Conservation (phyloP, 805 yeast species). For the Ogataea corticis region DNA sequence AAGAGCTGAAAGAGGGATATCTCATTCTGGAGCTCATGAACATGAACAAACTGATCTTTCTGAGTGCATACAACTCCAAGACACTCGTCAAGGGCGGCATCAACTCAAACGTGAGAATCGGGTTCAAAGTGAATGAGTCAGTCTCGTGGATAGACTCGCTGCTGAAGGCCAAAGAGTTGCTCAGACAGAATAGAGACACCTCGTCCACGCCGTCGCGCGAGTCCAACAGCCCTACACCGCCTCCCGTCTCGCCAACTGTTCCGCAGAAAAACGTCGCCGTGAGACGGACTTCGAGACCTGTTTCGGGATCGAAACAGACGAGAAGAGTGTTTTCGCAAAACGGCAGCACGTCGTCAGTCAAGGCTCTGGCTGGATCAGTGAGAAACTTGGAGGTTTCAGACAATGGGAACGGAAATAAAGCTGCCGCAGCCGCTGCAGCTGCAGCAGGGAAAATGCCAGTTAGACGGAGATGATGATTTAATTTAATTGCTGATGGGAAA, state of each 20-base stretch:
- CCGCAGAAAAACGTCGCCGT: neutral
- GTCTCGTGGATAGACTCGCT: conserved; percentile 72
- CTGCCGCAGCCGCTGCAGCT: conserved; percentile 26
- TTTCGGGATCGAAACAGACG: neutral
- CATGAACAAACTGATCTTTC: conserved; percentile 57
- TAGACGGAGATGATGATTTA: conserved; percentile 3
- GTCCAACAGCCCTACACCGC: conserved; percentile 5
- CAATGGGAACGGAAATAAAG: conserved; percentile 7
- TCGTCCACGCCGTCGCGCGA: conserved; percentile 2
- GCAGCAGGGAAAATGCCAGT: conserved; percentile 19
- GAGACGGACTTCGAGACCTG: neutral
- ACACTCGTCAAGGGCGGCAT: conserved; percentile 34
- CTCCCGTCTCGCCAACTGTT: conserved; percentile 2
- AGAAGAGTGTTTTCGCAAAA: conserved; percentile 3
- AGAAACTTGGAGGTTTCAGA: conserved; percentile 6
- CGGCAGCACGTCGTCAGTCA: conserved; percentile 4
- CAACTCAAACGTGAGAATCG: conserved; percentile 34
- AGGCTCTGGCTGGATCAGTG: conserved; percentile 1
- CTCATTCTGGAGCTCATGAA: conserved; percentile 62
- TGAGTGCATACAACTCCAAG: conserved; percentile 43
- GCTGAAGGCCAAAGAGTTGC: conserved; percentile 61
- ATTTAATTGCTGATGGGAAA: neutral
- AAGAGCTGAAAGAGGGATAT: conserved; percentile 55
- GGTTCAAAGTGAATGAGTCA: conserved; percentile 45
- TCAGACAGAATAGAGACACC: conserved; percentile 33